A percentile compares a stretch with the other conserved stretches of the same genome.
These are phyloP conservation scores for Hortiboletus flavorubellus DNA, from an alignment of 768 basidiomycete genomes.

Conservation along the genomic window DNA sequence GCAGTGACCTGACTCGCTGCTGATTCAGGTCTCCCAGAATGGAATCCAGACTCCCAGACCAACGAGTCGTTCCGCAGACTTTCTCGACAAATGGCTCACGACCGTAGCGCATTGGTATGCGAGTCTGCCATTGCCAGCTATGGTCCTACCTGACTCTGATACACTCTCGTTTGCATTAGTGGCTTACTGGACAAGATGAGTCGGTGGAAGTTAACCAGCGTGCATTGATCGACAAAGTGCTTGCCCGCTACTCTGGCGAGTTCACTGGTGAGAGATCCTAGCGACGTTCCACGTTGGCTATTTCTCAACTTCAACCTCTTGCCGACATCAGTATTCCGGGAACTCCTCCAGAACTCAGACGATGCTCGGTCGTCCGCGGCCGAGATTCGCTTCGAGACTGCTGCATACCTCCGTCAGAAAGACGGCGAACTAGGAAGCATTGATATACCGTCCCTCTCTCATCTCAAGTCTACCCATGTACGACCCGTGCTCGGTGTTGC, in stretches of 20 bases:
- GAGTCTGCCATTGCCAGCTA: neutral
- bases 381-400: constrained; percentile 79
- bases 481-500: constrained; percentile 13
- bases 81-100: constrained; percentile 21
- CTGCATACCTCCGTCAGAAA: constrained; percentile 38
- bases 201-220: constrained; percentile 92
- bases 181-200: constrained; percentile 67
- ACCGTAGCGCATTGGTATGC: constrained; percentile 29
- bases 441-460: constrained; percentile 40
- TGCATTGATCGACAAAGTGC: constrained; percentile 96
- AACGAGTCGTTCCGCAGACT: no score
- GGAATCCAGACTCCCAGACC: no score
- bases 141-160: neutral
- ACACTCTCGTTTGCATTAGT: constrained; percentile 28
- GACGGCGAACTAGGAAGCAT: constrained; percentile 1
- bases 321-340: constrained; percentile 53
- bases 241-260: constrained; percentile 93
- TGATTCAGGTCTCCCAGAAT: no score
- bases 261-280: constrained; percentile 55
- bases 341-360: constrained; percentile 94
- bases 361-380: constrained; percentile 76
- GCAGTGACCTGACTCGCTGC: no score
- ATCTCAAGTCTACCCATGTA: constrained; percentile 62
- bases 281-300: neutral
- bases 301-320: neutral